Evolutionary conservation across 176 grass and related monocot species (phyloP).

Genomic region (Ampelocalamus luodianensis): DNA sequence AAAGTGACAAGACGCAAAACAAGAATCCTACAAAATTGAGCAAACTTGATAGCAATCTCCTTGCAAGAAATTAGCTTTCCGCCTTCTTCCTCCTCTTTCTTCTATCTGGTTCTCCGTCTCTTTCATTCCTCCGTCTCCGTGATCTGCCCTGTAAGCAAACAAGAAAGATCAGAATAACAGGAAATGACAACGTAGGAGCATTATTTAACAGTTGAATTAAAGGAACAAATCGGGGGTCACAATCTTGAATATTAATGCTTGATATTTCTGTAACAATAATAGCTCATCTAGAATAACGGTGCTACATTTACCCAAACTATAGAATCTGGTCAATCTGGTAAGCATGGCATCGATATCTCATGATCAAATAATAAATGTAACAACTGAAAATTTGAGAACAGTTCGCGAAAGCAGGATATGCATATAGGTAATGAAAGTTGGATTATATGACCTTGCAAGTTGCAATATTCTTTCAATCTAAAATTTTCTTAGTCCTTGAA

Average conservation of each 20-base stretch:
- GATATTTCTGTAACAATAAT: not conserved
- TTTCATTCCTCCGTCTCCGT: conserved; percentile 49
- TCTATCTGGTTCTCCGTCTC: conserved; percentile 45
- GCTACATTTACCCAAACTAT: not conserved
- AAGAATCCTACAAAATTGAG: conserved; percentile 26
- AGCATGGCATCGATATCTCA: not conserved
- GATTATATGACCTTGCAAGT: not conserved
- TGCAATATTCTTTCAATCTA: conserved; percentile 8
- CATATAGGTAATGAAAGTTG: not conserved
- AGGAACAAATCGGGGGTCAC: not conserved
- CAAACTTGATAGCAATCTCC: not conserved
- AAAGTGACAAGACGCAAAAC: conserved; percentile 1
- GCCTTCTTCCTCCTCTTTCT: conserved; percentile 64
- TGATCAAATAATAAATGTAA: conserved; percentile 27
- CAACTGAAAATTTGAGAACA: not conserved
- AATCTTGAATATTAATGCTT: not conserved
- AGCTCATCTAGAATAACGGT: not conserved
- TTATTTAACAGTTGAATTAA: not conserved
- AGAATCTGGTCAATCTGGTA: conserved; percentile 12
- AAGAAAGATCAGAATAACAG: conserved; percentile 38
- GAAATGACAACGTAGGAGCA: not conserved
- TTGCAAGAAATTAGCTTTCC: conserved; percentile 31
- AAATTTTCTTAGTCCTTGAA: conserved; percentile 5
- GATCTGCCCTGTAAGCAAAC: conserved; percentile 60
- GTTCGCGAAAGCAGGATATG: not conserved